Evolutionary conservation across 75 land plant species (phyloP).

Genomic region (Chamaecyparis obtusa): DNA sequence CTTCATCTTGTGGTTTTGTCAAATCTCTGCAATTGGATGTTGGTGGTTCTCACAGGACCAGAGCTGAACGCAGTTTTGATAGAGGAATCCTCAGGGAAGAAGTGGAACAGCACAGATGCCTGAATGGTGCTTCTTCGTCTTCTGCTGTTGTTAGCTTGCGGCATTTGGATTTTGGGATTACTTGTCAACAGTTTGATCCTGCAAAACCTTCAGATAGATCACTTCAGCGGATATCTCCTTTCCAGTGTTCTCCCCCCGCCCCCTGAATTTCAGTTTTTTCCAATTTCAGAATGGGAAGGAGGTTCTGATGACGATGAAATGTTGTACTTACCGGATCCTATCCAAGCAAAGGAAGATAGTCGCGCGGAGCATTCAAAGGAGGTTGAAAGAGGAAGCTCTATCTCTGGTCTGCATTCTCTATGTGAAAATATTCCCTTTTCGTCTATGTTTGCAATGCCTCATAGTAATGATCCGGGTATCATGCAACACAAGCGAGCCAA

Average conservation of each 20-base stretch:
- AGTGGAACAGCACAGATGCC: neutral
- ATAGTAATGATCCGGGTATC: neutral
- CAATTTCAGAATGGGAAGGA: neutral
- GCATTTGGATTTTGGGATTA: neutral
- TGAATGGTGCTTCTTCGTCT: neutral
- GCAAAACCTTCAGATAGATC: neutral
- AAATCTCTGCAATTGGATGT: neutral
- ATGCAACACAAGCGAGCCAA: neutral
- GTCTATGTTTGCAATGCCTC: neutral
- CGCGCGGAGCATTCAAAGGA: neutral
- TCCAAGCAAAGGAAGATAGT: neutral
- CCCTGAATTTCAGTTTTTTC: neutral
- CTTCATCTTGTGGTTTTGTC: neutral
- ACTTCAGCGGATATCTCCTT: neutral
- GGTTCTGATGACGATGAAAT: neutral
- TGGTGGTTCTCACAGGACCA: neutral
- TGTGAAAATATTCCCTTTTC: neutral
- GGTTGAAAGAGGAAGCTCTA: neutral
- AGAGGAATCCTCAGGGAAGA: neutral
- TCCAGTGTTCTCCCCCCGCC: neutral
- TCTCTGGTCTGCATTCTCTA: neutral
- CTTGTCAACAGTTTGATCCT: constrained; percentile 2
- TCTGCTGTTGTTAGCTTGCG: neutral
- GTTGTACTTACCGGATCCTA: neutral
- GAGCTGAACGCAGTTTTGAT: neutral